Evolutionary conservation across 106 monocot genomes (phyloP), one percentile per base, ranked within the genome.

Genomic region (Platanthera zijinensis): DNA sequence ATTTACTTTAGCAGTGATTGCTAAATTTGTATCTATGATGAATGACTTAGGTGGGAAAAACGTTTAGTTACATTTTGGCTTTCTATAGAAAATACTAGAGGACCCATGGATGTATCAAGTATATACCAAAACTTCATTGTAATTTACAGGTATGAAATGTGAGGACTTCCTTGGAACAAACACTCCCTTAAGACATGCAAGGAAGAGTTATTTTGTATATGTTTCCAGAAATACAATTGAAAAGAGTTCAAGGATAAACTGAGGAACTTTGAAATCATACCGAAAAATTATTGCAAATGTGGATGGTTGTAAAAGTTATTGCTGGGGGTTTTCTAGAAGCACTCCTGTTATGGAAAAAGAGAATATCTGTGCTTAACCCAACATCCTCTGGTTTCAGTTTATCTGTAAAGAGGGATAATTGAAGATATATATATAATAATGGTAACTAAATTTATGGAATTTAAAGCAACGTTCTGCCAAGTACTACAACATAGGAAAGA

Each of bases 331-430:
- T 84, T 11, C 77, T 83, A 0, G 50, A 21, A 13, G 77, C 30
- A 66, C 61, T 83, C 32, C 77, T 80, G 50, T 77, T 57, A 57
- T 74, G 87, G 85, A 96, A 87, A 70, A 92, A 92, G 5, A 76
- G 61, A 52, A 93, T 69, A 52, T 96, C 96, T 10, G 78, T 71
- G 75, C 89, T 90, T 62, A 96, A 69, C 9, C 90, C 90, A 63
- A 96, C 59, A 83, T 96, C 93, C 69, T 90, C 89, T 13, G 90
- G 83, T 46, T 51, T 93, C 90, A 96, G 84, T 75, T 76, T 82
- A 74, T 93, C 96, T 96, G 84, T 32, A 79, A 61, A 69, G 19
- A 76, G 48, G 11, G 21, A 14, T 13, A 72, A 51, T 50, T 8
- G 18, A 72, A 51, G 50, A 18, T 70, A 48, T n/a, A 47, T 48